Conservation (phyloP, 2,329 filamentous ascomycete genomes). For the Rhynchosporium graminicola region DNA sequence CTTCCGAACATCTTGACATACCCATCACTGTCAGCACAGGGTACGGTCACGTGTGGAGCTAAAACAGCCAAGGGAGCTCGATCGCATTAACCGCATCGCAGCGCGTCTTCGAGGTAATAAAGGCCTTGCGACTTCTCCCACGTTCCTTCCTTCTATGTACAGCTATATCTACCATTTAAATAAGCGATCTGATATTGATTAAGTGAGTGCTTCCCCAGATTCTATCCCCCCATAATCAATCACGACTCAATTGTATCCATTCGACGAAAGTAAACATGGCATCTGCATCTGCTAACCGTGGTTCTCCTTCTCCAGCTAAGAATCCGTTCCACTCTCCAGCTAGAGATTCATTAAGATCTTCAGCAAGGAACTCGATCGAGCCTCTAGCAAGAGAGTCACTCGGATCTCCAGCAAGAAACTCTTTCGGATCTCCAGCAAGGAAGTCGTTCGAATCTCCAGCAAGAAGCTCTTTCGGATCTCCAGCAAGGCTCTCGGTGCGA, state of each 20-base stretch:
- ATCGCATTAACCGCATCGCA: slow-evolving; percentile 2
- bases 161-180: not conserved
- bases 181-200: too few species aligned
- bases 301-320: not conserved
- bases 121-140: not conserved
- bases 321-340: too few species aligned
- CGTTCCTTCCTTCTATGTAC: not conserved
- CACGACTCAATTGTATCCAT: not conserved
- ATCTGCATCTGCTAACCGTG: not conserved
- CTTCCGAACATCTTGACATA: too few species aligned
- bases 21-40: not conserved
- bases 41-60: not conserved
- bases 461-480: too few species aligned
- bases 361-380: too few species aligned
- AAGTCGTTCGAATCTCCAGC: too few species aligned
- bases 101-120: not conserved
- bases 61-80: not conserved
- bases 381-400: too few species aligned
- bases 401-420: too few species aligned
- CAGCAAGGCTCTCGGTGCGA: too few species aligned
- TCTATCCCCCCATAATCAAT: too few species aligned
- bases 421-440: too few species aligned
- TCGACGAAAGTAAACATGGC: not conserved
- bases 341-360: too few species aligned
- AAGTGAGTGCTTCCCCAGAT: not conserved